phyloP scores from a whole-genome alignment of 1,284 basidiomycete species.

The Malassezia yamatoensis region DNA sequence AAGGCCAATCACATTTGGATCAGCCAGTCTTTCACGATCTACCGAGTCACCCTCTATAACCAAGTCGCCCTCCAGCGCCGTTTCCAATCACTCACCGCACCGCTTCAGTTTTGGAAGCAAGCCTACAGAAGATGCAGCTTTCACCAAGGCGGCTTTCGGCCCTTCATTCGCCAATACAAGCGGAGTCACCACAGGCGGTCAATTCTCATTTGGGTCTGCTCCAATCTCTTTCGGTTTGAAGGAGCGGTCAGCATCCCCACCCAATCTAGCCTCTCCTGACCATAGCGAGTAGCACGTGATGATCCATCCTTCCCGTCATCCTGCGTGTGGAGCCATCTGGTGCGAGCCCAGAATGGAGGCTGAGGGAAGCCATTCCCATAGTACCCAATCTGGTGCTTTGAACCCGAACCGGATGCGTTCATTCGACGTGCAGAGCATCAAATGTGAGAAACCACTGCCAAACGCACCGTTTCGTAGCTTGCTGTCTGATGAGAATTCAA shows the following conservation, averaged over 20 bases:
- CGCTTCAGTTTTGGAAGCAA: constrained; percentile 16
- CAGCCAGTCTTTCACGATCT: not conserved
- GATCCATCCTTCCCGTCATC: not conserved
- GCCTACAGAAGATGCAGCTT: not conserved
- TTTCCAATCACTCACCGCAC: constrained; percentile 6
- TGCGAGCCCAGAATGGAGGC: constrained; percentile 1
- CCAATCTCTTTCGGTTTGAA: constrained; percentile 12
- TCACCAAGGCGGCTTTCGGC: constrained; percentile 14
- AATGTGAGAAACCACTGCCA: not conserved
- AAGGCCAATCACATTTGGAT: constrained; percentile 14
- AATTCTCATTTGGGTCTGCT: constrained; percentile 12
- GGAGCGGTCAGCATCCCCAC: not conserved
- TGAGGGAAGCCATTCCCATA: not conserved
- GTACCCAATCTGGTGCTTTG: too few relatives aligned
- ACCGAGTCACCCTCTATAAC: not conserved
- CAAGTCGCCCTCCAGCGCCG: not conserved
- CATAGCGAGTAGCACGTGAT: constrained; percentile 2
- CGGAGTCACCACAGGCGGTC: constrained; percentile 7
- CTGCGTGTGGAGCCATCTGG: not conserved
- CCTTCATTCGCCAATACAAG: constrained; percentile 15
- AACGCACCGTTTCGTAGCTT: not conserved
- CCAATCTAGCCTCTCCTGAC: not conserved
- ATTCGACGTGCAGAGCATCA: not conserved
- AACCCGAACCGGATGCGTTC: not conserved
- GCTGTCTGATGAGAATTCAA: not conserved